Evolutionary conservation across 2,329 filamentous ascomycete genomes (phyloP).

Genomic region (Neopestalotiopsis sp.): DNA sequence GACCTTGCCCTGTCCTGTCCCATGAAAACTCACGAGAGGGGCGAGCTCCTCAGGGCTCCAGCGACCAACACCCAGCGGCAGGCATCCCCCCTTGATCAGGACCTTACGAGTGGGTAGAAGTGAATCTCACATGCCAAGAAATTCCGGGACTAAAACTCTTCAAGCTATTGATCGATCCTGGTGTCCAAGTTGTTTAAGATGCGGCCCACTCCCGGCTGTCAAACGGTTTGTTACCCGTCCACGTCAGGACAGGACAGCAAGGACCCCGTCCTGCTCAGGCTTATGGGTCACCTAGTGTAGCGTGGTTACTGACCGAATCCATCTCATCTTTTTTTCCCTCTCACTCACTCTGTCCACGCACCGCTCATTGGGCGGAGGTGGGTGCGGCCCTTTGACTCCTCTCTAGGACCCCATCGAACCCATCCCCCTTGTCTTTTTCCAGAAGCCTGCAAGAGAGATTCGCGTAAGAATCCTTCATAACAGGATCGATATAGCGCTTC

Average conservation of each 20-base stretch:
- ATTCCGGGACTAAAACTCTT: constrained; percentile 7
- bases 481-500: constrained; percentile 1
- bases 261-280: neutral
- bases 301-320: neutral
- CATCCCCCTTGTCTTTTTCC: neutral
- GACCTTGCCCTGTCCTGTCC: neutral
- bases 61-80: neutral
- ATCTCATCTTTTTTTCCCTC: neutral
- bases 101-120: constrained; percentile 2
- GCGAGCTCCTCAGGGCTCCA: neutral
- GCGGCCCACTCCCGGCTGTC: constrained; percentile 8
- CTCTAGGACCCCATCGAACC: too few species aligned
- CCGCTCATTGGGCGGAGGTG: neutral
- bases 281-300: neutral
- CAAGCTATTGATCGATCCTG: constrained; percentile 5
- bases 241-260: constrained; percentile 2
- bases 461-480: neutral
- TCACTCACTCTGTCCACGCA: neutral
- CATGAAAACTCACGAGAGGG: neutral
- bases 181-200: constrained; percentile 1
- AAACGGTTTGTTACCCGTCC: constrained; percentile 16
- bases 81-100: neutral
- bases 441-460: constrained; percentile 2
- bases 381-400: neutral
- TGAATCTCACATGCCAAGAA: constrained; percentile 12